Base-by-base conservation (phyloP, 208 protist species). In the Leishmania major region DNA sequence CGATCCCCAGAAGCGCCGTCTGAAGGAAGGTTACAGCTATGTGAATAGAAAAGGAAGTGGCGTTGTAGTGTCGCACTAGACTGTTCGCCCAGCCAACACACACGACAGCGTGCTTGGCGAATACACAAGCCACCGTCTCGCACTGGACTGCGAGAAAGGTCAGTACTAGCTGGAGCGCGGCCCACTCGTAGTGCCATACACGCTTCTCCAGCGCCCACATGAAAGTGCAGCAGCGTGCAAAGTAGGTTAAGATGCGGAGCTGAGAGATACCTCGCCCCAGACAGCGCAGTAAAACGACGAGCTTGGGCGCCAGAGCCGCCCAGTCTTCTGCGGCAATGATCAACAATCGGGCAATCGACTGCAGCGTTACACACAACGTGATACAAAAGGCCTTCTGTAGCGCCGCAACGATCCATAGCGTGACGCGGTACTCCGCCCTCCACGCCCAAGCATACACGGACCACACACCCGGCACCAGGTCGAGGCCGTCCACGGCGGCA, bases 391-490 rank as follows among this genome's bases (percentile, higher is more conserved):
- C 62, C 0, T 6, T 57, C 13, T 59, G 55, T 49, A 90, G 51
- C 22, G 49, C 73, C 6, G 28, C 3, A 10, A 86, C 22, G 49
- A 81, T 77, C 75, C 87, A 74, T 25, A 75, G 8, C 1, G 91
- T 94, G 49, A 93, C 62, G 67, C 10, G 3, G 87, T 84, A 85
- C 88, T 96, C 93, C 0, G 77, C 67, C 40, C 80, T 74, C 85
- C 88, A 93, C 25, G 89, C 87, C 88, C 87, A 93, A 0, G 70
- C 64, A 70, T 82, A 77, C 19, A 88, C 83, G 31, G 53, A 71
- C 87, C 89, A 93, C 75, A 95, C 80, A 69, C 92, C 93, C 0
- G 93, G 92, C 43, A 96, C 82, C 62, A 94, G 60, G 78, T 94
- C 91, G n/a, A 93, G 37, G 28, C 83, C 85, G 51, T 95, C 93